phyloP scores from a whole-genome alignment of 768 basidiomycete species.

The Gautieria morchelliformis region DNA sequence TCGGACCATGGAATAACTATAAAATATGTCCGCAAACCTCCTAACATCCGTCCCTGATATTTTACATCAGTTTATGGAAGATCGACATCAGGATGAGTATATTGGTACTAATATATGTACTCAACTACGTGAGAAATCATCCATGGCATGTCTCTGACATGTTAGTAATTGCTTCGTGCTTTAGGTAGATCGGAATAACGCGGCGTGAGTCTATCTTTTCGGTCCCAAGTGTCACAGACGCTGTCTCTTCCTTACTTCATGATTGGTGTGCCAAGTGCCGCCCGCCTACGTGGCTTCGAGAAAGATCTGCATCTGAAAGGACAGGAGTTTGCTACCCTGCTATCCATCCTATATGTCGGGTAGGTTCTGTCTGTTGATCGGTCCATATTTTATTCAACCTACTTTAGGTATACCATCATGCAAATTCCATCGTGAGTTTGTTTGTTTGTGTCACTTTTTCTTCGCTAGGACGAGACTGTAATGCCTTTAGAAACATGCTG shows the following conservation, averaged over 20 bases:
- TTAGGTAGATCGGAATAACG: constrained; percentile 67
- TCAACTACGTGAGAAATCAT: constrained; percentile 21
- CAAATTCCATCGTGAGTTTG: constrained; percentile 29
- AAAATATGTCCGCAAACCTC: constrained; percentile 12
- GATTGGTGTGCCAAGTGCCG: constrained; percentile 34
- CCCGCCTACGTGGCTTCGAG: constrained; percentile 63
- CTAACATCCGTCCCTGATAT: too few species aligned
- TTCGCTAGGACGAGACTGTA: neutral
- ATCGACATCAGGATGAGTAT: constrained; percentile 27
- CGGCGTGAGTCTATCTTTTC: constrained; percentile 28
- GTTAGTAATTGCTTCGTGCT: neutral
- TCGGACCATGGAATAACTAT: constrained; percentile 39
- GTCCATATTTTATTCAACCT: neutral
- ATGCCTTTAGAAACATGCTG: constrained; percentile 50
- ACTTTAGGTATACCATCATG: constrained; percentile 23
- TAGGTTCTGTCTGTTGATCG: constrained; percentile 10
- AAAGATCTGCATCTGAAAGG: constrained; percentile 20
- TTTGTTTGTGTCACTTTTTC: neutral
- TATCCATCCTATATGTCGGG: constrained; percentile 19
- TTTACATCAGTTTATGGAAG: constrained; percentile 11
- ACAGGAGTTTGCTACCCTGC: constrained; percentile 16
- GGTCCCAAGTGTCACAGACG: neutral
- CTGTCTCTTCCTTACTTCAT: neutral
- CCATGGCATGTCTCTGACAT: too few species aligned
- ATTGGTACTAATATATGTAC: constrained; percentile 24